Evolutionary conservation across 176 grass and related monocot genomes (phyloP).

Genomic region (Oryza longistaminata): DNA sequence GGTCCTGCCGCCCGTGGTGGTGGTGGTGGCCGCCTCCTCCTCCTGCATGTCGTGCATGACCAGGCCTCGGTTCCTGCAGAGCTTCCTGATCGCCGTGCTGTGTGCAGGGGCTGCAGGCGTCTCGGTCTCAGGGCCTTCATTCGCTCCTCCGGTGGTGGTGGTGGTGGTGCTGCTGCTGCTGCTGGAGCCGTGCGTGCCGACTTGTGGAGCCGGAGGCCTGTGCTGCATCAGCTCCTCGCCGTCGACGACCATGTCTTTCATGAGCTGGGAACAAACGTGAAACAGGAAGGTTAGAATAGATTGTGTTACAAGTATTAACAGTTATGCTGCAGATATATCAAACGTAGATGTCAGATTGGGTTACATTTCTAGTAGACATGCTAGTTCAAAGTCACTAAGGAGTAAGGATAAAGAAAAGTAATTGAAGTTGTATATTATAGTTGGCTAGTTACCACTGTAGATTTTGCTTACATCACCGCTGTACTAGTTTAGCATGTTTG

Average conservation of each 20-base stretch:
- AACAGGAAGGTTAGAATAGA: background rate
- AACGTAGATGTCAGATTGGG: background rate
- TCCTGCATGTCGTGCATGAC: constrained; percentile 53
- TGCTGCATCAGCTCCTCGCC: constrained; percentile 65
- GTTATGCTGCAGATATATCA: background rate
- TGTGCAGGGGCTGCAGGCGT: background rate
- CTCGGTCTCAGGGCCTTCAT: background rate
- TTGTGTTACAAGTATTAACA: background rate
- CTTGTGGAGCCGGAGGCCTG: constrained; percentile 18
- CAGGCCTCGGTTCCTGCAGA: constrained; percentile 58
- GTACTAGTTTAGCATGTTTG: background rate
- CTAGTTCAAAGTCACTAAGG: background rate
- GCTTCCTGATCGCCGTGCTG: constrained; percentile 58
- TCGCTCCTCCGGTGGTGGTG: background rate
- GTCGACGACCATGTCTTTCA: constrained; percentile 51
- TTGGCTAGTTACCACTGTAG: background rate
- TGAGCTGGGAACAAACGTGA: constrained; percentile 40
- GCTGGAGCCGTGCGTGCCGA: background rate
- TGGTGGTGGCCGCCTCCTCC: constrained; percentile 12
- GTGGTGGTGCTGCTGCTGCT: accelerated
- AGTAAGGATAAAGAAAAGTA: background rate
- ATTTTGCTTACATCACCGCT: background rate
- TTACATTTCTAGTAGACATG: background rate
- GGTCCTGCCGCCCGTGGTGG: background rate
- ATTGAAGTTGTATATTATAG: background rate